Conservation (phyloP, 2,329 filamentous ascomycete genomes). For the Geoglossum cookeanum region DNA sequence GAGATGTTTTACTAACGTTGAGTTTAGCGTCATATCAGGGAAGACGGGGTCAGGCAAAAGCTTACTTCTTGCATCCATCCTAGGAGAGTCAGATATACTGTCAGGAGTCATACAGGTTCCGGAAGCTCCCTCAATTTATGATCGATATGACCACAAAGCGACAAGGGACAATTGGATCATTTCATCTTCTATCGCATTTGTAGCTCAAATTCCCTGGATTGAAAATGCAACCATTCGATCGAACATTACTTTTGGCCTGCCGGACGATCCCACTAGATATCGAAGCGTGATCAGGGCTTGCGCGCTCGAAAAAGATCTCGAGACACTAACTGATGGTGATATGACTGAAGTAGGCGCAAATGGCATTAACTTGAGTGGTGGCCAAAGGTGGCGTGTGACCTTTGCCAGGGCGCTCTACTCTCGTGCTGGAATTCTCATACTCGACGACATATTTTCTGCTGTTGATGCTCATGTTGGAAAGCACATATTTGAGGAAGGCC, state of each 20-base stretch:
- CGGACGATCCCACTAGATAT: slow-evolving; percentile 50
- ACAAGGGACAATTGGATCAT: slow-evolving; percentile 47
- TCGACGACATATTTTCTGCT: slow-evolving; percentile 65
- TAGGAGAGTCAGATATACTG: slow-evolving; percentile 57
- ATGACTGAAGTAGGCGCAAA: slow-evolving; percentile 68
- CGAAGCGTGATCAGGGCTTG: slow-evolving; percentile 51
- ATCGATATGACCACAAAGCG: slow-evolving; percentile 43
- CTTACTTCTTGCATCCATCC: slow-evolving; percentile 50
- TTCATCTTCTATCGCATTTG: slow-evolving; percentile 49
- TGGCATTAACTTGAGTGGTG: slow-evolving; percentile 67
- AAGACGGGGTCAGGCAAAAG: slow-evolving; percentile 66
- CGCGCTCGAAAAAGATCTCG: slow-evolving; percentile 54
- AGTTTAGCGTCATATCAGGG: slow-evolving; percentile 47
- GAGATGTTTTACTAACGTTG: background rate
- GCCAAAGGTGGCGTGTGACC: slow-evolving; percentile 66
- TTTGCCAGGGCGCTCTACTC: slow-evolving; percentile 68
- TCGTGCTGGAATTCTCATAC: slow-evolving; percentile 51
- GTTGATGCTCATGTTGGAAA: slow-evolving; percentile 67
- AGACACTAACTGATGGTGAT: slow-evolving; percentile 59
- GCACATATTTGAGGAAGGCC: slow-evolving; percentile 58
- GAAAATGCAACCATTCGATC: slow-evolving; percentile 63
- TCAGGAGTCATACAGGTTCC: slow-evolving; percentile 37
- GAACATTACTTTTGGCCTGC: slow-evolving; percentile 62
- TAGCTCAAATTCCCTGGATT: slow-evolving; percentile 69
- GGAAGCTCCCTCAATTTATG: slow-evolving; percentile 26